These are phyloP conservation scores for Aphanocladium album DNA, from an alignment of 2,329 filamentous ascomycete genomes.

Conservation along the genomic window DNA sequence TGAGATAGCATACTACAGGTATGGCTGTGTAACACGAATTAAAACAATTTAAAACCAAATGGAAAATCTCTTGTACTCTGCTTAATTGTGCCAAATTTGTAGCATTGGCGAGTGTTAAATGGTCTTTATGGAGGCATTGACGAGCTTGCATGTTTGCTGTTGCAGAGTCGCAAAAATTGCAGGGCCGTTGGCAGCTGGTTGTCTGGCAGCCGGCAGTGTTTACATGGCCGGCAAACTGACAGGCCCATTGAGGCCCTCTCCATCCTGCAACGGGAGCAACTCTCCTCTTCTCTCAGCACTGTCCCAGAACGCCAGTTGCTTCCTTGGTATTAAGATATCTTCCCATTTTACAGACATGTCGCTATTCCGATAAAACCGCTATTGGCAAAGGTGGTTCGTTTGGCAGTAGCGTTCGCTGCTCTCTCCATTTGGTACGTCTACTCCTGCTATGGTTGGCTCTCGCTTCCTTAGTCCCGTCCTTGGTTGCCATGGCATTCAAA, in stretches of 20 bases:
- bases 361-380: neutral
- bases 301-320: neutral
- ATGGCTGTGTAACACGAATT: conserved; percentile 9
- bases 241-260: neutral
- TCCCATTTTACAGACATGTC: neutral
- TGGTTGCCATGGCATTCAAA: neutral
- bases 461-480: neutral
- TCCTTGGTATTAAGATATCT: neutral
- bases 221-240: neutral
- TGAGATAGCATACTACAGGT: conserved; percentile 6
- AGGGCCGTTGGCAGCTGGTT: neutral
- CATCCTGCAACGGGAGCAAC: neutral
- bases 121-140: neutral
- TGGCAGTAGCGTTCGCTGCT: neutral
- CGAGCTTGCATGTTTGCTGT: neutral
- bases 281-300: neutral
- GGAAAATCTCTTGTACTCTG: neutral
- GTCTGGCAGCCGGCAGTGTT: neutral
- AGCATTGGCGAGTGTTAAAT: neutral
- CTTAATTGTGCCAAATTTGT: neutral
- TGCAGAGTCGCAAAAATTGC: neutral
- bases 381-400: neutral
- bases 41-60: neutral
- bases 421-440: neutral
- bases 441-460: neutral